Percentiles rank a stretch among this genome's conserved stretches.
Conservation (phyloP, 768 basidiomycete species). For the Phaeolepiota aurea region DNA sequence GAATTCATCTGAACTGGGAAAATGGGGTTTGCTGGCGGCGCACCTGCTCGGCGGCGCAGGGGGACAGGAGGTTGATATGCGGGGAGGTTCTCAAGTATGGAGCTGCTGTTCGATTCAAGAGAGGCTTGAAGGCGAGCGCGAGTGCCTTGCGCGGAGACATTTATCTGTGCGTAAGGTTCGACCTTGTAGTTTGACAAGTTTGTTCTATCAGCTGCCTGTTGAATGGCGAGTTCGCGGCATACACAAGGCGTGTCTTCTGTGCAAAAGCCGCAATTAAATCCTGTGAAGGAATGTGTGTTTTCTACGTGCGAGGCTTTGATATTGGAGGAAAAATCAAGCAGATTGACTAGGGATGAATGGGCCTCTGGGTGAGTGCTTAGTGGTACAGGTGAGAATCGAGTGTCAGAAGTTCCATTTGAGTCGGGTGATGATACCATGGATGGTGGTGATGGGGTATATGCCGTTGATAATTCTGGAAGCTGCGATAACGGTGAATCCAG, state of each 20-base stretch:
- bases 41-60: conserved; percentile 48
- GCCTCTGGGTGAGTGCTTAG: conserved; percentile 20
- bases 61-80: conserved; percentile 79
- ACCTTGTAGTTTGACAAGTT: conserved; percentile 11
- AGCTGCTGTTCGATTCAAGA: conserved; percentile 18
- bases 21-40: conserved; percentile 33
- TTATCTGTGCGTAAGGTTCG: conserved; percentile 14
- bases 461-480: conserved; percentile 23
- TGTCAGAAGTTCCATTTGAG: conserved; percentile 24
- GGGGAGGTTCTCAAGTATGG: conserved; percentile 70
- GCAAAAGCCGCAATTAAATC: conserved; percentile 73
- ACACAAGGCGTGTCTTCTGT: conserved; percentile 63
- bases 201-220: conserved; percentile 25
- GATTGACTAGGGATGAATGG: conserved; percentile 17
- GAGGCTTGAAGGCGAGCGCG: not conserved
- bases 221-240: conserved; percentile 59
- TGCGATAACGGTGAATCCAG: conserved; percentile 11
- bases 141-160: not conserved
- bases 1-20: conserved; percentile 38
- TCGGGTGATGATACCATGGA: conserved; percentile 47
- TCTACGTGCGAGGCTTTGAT: conserved; percentile 16
- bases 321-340: conserved; percentile 20
- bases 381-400: conserved; percentile 21
- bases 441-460: conserved; percentile 33
- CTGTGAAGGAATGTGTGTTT: conserved; percentile 25